Conservation (phyloP, 1,284 basidiomycete genomes). For the Peniophora sp. region DNA sequence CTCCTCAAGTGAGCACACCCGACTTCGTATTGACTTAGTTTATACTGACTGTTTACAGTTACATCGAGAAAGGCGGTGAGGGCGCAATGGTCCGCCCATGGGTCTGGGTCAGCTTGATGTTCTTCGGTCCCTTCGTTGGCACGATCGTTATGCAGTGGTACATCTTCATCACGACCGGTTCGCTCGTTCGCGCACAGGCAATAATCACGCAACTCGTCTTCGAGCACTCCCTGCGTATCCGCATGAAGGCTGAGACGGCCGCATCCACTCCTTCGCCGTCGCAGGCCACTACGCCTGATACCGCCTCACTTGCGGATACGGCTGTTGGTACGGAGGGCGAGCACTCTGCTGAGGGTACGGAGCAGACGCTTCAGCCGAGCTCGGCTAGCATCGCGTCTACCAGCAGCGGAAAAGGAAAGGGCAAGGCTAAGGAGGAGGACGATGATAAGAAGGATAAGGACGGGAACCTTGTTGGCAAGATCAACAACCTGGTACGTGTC, state of each 20-base stretch:
- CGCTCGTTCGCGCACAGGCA: conserved; percentile 46
- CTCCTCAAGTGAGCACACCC: conserved; percentile 23
- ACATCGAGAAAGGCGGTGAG: conserved; percentile 33
- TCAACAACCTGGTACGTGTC: conserved; percentile 21
- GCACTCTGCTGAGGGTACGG: conserved; percentile 7
- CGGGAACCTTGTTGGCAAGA: conserved; percentile 26
- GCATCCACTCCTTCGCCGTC: conserved; percentile 14
- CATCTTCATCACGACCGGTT: conserved; percentile 24
- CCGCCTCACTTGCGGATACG: conserved; percentile 16
- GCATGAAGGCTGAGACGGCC: conserved; percentile 46
- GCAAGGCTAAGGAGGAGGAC: conserved; percentile 13
- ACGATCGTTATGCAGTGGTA: conserved; percentile 32
- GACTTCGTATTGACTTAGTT: background rate
- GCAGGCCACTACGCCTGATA: conserved; percentile 17
- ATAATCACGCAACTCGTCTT: conserved; percentile 67
- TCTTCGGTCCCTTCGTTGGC: conserved; percentile 43
- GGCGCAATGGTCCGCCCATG: conserved; percentile 32
- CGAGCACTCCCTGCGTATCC: conserved; percentile 61
- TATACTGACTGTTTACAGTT: conserved; percentile 17
- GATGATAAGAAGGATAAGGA: conserved; percentile 8
- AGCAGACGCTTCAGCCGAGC: conserved; percentile 11
- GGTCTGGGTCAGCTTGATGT: conserved; percentile 59
- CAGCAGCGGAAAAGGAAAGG: conserved; percentile 11
- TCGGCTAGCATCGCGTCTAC: conserved; percentile 8
- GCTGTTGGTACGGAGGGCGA: conserved; percentile 9